phyloP scores from a whole-genome alignment of 2,329 filamentous ascomycete genomes.

The Colletotrichum filicis region DNA sequence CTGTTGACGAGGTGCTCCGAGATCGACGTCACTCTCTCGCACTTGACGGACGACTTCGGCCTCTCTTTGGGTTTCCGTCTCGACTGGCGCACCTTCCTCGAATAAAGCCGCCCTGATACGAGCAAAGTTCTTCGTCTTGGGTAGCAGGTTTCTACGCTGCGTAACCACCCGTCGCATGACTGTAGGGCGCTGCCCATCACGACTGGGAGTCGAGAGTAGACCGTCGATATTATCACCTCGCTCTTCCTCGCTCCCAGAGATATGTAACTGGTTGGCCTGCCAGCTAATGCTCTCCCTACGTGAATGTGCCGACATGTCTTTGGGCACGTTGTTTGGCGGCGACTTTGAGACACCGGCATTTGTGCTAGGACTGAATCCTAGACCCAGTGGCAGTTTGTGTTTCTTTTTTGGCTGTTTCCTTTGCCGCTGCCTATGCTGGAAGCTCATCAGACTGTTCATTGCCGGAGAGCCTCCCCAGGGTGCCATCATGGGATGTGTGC shows the following conservation, averaged over 20 bases:
- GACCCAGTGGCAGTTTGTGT: slow-evolving; percentile 56
- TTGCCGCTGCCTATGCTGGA: slow-evolving; percentile 80
- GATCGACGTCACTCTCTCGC: slow-evolving; percentile 83
- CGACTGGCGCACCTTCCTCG: slow-evolving; percentile 88
- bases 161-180: slow-evolving; percentile 88
- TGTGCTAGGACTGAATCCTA: slow-evolving; percentile 60
- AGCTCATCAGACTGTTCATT: slow-evolving; percentile 82
- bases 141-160: slow-evolving; percentile 87
- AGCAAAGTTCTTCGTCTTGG: slow-evolving; percentile 96
- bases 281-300: slow-evolving; percentile 90
- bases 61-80: slow-evolving; percentile 89
- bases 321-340: slow-evolving; percentile 67
- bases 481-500: slow-evolving; percentile 58
- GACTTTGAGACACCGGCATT: slow-evolving; percentile 71
- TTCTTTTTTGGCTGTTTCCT: slow-evolving; percentile 73
- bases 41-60: slow-evolving; percentile 97
- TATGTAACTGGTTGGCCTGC: slow-evolving; percentile 88
- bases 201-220: slow-evolving; percentile 52
- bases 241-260: slow-evolving; percentile 77
- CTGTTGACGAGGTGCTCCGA: slow-evolving; percentile 57
- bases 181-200: slow-evolving; percentile 70
- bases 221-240: slow-evolving; percentile 75
- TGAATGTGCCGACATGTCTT: slow-evolving; percentile 57
- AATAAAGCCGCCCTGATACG: slow-evolving; percentile 89
- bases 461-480: slow-evolving; percentile 79